These are phyloP conservation scores for Hymenotorrendiella dingleyae DNA, from an alignment of 2,329 filamentous ascomycete species.

Conservation along the genomic window DNA sequence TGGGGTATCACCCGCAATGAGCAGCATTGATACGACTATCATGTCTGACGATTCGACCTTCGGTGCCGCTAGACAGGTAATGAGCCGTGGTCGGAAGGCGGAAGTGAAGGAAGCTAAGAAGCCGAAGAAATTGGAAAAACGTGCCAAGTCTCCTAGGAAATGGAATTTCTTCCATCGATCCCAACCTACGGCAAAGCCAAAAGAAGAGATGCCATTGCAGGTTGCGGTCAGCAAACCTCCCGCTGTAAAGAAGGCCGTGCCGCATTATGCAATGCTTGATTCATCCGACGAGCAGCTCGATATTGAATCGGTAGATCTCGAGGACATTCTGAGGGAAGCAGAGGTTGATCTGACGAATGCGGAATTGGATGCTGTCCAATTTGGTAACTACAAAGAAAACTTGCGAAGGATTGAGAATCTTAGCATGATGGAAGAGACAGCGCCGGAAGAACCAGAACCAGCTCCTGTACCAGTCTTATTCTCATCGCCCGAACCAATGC, in stretches of 20 bases:
- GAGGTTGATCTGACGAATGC: slow-evolving; percentile 23
- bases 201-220: slow-evolving; percentile 40
- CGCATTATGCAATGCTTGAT: slow-evolving; percentile 59
- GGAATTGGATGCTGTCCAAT: slow-evolving; percentile 27
- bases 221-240: slow-evolving; percentile 37
- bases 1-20: slow-evolving; percentile 43
- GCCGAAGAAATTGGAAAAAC: slow-evolving; percentile 42
- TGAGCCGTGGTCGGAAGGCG: slow-evolving; percentile 27
- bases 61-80: slow-evolving; percentile 35
- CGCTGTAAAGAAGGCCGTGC: slow-evolving; percentile 36
- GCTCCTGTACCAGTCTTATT: slow-evolving; percentile 11
- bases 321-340: slow-evolving; percentile 43
- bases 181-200: slow-evolving; percentile 34
- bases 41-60: slow-evolving; percentile 49
- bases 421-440: slow-evolving; percentile 5
- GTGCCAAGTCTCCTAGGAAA: slow-evolving; percentile 46
- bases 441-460: slow-evolving; percentile 3
- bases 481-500: slow-evolving; percentile 22
- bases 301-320: slow-evolving; percentile 32
- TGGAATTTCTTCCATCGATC: slow-evolving; percentile 60
- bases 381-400: slow-evolving; percentile 25
- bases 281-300: slow-evolving; percentile 41
- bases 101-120: slow-evolving; percentile 3
- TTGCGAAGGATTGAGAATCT: slow-evolving; percentile 19
- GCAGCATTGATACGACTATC: slow-evolving; percentile 51